phyloP scores from a whole-genome alignment of 2,329 filamentous ascomycete species.

The Cadophora luteo-olivacea region DNA sequence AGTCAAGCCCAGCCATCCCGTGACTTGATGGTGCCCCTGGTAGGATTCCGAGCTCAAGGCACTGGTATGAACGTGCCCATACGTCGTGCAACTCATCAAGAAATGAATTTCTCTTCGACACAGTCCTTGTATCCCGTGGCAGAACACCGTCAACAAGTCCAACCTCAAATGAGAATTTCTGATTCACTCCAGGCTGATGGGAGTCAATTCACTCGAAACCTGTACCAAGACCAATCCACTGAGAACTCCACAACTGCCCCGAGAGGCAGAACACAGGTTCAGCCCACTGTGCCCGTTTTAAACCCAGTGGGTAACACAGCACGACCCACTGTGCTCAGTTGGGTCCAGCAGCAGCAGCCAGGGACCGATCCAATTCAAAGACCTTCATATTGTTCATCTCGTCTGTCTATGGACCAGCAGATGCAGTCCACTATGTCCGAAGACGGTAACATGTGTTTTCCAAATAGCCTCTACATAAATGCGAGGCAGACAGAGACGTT shows the following conservation, averaged over 20 bases:
- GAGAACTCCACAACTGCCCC: not conserved
- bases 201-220: not conserved
- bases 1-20: not conserved
- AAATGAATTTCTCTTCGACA: not conserved
- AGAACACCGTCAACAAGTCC: not conserved
- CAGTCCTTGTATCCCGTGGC: not conserved
- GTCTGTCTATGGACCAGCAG: not conserved
- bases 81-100: not conserved
- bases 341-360: not conserved
- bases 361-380: not conserved
- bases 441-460: not conserved
- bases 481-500: no score
- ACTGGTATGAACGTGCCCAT: not conserved
- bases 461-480: no score
- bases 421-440: not conserved
- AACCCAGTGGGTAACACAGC: not conserved
- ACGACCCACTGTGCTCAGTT: not conserved
- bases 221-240: not conserved
- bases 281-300: not conserved
- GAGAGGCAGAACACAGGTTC: not conserved
- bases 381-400: not conserved
- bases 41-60: no score
- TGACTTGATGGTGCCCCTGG: not conserved
- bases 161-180: not conserved
- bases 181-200: not conserved